phyloP scores from a whole-genome alignment of 371 early-diverging fungal species.

The Coemansia sp. region DNA sequence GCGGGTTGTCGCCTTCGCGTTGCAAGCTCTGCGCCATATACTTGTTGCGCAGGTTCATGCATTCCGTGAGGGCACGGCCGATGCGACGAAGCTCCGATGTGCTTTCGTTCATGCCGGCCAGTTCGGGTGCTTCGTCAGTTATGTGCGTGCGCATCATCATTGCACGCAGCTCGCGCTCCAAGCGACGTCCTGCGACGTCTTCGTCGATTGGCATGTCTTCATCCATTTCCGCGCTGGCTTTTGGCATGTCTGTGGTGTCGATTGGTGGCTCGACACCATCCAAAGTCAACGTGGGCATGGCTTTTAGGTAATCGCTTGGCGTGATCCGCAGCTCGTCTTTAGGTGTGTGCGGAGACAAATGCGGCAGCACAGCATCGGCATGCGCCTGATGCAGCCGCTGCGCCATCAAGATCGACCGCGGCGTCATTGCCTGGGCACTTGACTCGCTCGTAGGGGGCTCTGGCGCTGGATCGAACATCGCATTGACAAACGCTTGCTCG shows the following conservation, averaged over 20 bases:
- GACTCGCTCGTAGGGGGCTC: no score
- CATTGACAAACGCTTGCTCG: slow-evolving; percentile 32
- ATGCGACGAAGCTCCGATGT: slow-evolving; percentile 39
- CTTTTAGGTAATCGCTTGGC: neutral
- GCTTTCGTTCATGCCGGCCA: slow-evolving; percentile 33
- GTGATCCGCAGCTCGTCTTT: slow-evolving; percentile 3
- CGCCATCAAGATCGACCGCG: slow-evolving; percentile 47
- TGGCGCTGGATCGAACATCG: slow-evolving; percentile 27
- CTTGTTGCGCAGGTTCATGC: slow-evolving; percentile 67
- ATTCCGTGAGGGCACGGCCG: slow-evolving; percentile 26
- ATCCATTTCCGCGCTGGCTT: neutral
- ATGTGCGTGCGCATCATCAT: slow-evolving; percentile 56
- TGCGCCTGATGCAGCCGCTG: slow-evolving; percentile 41
- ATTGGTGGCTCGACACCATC: slow-evolving; percentile 5
- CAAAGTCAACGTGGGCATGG: slow-evolving; percentile 23
- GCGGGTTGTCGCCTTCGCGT: slow-evolving; percentile 80
- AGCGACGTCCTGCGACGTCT: slow-evolving; percentile 52
- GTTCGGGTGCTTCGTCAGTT: slow-evolving; percentile 18
- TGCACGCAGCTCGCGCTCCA: slow-evolving; percentile 56
- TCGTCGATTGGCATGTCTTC: slow-evolving; percentile 38
- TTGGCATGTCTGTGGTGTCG: neutral
- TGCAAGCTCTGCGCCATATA: slow-evolving; percentile 83
- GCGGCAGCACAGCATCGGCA: slow-evolving; percentile 40
- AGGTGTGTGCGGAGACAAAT: slow-evolving; percentile 29
- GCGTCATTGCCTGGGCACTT: slow-evolving; percentile 9